Evolutionary conservation across 73 alveolate genomes (phyloP), one percentile per base, ranked within the genome.

Genomic region (Durusdinium trenchii): DNA sequence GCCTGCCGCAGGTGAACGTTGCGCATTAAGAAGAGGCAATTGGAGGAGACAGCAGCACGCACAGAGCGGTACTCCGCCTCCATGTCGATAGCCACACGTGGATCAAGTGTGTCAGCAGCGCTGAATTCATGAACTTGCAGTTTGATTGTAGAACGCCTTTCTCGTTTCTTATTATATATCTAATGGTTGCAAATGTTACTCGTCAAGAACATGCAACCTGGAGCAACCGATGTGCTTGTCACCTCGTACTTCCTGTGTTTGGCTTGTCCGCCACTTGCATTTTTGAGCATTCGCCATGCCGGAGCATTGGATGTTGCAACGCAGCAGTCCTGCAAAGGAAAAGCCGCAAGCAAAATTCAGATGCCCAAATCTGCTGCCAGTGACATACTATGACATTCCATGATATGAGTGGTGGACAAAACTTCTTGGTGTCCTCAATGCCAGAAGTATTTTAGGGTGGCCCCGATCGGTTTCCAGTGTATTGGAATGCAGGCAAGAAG

Each of bases 11-110:
- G 26, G 2, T 84, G 94, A 35, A 84, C 51, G 36, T 84, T 48
- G 52, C 75, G 94, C 54, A 84, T 52, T 76, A 84, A 48, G 94
- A 84, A 84, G 38, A 84, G 48, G 94, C 94, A 84, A 76, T 48
- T 84, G 73, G 94, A 84, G 38, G 94, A 42, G 32, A 84, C 35
- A 30, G 94, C 94, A 36, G 75, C 73, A 32, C 75, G 71, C 20
- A 51, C 51, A n/a, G 94, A 84, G 30, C 89, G 89, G 42, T 79
- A 79, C 89, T 79, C 89, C 3, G 89, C 89, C 89, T 79, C 81
- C 81, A 67, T 26, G 16, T 30, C 81, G 81, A n/a, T 9, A n/a
- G n/a, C n/a, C n/a, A n/a, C n/a, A n/a, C n/a, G n/a, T n/a, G n/a
- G n/a, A n/a, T n/a, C n/a, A n/a, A n/a, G n/a, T n/a, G n/a, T n/a